These are phyloP conservation scores for Crithidia expoeki DNA, from an alignment of 208 protist species.

Conservation along the genomic window DNA sequence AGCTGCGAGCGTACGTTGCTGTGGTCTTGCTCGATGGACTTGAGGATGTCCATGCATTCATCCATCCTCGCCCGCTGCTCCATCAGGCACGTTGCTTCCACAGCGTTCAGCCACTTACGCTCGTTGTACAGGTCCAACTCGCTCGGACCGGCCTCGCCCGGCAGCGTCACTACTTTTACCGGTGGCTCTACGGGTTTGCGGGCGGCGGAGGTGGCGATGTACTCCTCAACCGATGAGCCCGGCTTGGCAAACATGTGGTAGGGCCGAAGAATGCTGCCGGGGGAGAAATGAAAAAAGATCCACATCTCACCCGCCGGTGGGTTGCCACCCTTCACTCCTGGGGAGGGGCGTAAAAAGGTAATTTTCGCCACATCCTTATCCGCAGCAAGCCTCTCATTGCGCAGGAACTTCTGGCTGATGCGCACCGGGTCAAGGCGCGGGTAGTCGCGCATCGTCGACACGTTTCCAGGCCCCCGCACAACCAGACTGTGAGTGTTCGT, in stretches of 20 bases:
- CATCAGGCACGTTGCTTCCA: slow-evolving; percentile 63
- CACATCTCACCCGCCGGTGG: slow-evolving; percentile 72
- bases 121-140: slow-evolving; percentile 84
- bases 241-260: slow-evolving; percentile 85
- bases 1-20: slow-evolving; percentile 42
- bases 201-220: slow-evolving; percentile 57
- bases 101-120: slow-evolving; percentile 76
- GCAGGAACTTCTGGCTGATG: slow-evolving; percentile 86
- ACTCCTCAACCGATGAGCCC: slow-evolving; percentile 74
- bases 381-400: slow-evolving; percentile 45
- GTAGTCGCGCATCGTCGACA: slow-evolving; percentile 43
- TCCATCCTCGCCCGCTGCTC: slow-evolving; percentile 59
- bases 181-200: slow-evolving; percentile 45
- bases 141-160: slow-evolving; percentile 62
- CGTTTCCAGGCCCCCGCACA: slow-evolving; percentile 25
- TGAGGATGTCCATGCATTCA: slow-evolving; percentile 68
- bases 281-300: slow-evolving; percentile 84
- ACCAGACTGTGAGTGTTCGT: slow-evolving; percentile 39
- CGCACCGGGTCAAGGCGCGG: slow-evolving; percentile 77
- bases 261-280: slow-evolving; percentile 74
- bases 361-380: slow-evolving; percentile 79
- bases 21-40: slow-evolving; percentile 52
- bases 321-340: slow-evolving; percentile 17
- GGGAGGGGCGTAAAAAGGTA: slow-evolving; percentile 55
- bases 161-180: slow-evolving; percentile 67